Conservation (phyloP, 805 yeast genomes). For the Yamadazyma nakazawae region DNA sequence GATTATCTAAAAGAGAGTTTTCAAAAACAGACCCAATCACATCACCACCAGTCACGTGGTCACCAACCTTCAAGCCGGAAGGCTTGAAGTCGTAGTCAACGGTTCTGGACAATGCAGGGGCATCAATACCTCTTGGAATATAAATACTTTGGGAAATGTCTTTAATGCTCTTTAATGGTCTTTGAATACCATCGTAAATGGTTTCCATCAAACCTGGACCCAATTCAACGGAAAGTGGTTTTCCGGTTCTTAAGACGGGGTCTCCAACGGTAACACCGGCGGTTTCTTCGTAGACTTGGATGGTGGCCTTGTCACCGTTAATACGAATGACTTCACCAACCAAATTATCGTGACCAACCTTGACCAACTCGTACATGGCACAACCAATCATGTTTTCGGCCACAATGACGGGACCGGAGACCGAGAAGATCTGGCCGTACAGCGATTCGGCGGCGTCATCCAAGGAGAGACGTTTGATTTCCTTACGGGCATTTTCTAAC, state of each 20-base stretch:
- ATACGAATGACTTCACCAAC: constrained; percentile 99
- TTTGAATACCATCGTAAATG: constrained; percentile 98
- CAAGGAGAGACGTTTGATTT: constrained; percentile 78
- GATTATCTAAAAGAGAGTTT: constrained; percentile 88
- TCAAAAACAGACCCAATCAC: constrained; percentile 91
- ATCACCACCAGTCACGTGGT: constrained; percentile 98
- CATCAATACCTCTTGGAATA: constrained; percentile 98
- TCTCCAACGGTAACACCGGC: constrained; percentile 99
- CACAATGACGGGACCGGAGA: constrained; percentile 95
- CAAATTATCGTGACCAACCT: constrained; percentile 93
- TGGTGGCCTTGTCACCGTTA: constrained; percentile 93
- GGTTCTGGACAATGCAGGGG: constrained; percentile 88
- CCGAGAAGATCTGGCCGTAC: constrained; percentile 88
- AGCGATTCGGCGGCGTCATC: constrained; percentile 69
- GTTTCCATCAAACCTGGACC: constrained; percentile 99
- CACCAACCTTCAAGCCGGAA: constrained; percentile 76
- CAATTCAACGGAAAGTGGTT: constrained; percentile 97
- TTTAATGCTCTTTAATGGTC: constrained; percentile 93
- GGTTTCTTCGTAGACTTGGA: constrained; percentile 98
- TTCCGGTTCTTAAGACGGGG: constrained; percentile 96
- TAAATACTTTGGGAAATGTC: constrained; percentile 87
- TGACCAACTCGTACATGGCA: constrained; percentile 99
- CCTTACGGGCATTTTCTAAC: constrained; percentile 93
- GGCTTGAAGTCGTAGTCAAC: constrained; percentile 86
- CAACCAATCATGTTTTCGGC: constrained; percentile 99